These are phyloP conservation scores for Dactylis glomerata DNA, from an alignment of 176 grass and related monocot genomes.

Conservation along the genomic window DNA sequence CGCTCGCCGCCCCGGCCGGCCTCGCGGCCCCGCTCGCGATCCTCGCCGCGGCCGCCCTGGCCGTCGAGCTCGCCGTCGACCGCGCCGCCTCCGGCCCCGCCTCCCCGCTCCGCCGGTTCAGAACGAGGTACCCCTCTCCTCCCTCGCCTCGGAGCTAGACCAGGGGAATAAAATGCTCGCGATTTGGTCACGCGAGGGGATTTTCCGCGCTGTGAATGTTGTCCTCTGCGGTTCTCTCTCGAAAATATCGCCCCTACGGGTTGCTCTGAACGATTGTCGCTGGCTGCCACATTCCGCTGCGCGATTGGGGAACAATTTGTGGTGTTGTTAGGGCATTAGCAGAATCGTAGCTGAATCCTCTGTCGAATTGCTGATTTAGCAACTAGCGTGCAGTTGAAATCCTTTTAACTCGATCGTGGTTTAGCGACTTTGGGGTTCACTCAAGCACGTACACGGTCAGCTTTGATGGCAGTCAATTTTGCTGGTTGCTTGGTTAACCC, in stretches of 20 bases:
- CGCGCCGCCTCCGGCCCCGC: background rate
- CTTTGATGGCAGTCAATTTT: background rate
- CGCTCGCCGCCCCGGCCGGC: conserved; percentile 46
- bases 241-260: background rate
- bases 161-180: background rate
- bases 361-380: background rate
- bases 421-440: background rate
- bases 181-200: background rate
- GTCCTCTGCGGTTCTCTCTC: background rate
- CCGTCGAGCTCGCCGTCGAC: conserved; percentile 71
- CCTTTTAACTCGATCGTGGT: background rate
- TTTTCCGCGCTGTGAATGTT: background rate
- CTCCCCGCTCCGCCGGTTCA: conserved; percentile 49
- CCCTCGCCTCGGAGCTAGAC: background rate
- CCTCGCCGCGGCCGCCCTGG: conserved; percentile 47
- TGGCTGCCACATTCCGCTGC: background rate
- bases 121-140: conserved; percentile 40
- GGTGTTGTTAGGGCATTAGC: background rate
- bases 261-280: background rate
- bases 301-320: background rate
- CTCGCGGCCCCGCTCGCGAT: conserved; percentile 49
- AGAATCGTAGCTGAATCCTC: too few species aligned
- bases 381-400: background rate
- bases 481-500: background rate
- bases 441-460: background rate